A percentile compares a stretch with the other conserved stretches of the same genome.
Conservation (phyloP, 2,329 filamentous ascomycete genomes). For the Nemania abortiva region DNA sequence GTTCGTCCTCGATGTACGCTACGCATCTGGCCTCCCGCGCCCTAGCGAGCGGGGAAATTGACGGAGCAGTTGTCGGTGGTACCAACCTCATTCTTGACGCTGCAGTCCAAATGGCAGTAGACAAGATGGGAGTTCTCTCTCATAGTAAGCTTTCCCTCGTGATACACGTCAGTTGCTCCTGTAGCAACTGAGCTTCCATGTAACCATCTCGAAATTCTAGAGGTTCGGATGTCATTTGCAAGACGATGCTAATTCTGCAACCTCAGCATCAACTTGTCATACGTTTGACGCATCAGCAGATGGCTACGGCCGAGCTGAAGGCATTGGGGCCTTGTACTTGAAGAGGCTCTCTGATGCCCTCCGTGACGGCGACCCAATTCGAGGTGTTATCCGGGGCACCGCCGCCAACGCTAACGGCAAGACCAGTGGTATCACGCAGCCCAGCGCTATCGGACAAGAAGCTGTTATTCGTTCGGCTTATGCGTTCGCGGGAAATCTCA, state of each 20-base stretch:
- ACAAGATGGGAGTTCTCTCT: constrained; percentile 35
- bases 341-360: constrained; percentile 62
- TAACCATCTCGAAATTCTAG: neutral
- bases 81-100: constrained; percentile 50
- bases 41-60: constrained; percentile 47
- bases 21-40: constrained; percentile 48
- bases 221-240: neutral
- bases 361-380: constrained; percentile 59
- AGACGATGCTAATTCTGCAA: neutral
- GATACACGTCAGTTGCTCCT: neutral
- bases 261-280: neutral
- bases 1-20: constrained; percentile 53
- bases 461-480: constrained; percentile 50
- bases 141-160: constrained; percentile 14
- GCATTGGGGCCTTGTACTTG: constrained; percentile 58
- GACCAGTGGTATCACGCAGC: constrained; percentile 56
- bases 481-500: constrained; percentile 36
- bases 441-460: constrained; percentile 50
- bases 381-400: constrained; percentile 55
- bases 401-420: constrained; percentile 58
- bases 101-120: constrained; percentile 39
- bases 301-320: constrained; percentile 68
- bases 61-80: constrained; percentile 52
- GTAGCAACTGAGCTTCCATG: too few relatives aligned
- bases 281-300: constrained; percentile 58